Base-by-base conservation (phyloP, 768 basidiomycete genomes). In the Panellus pusillus region DNA sequence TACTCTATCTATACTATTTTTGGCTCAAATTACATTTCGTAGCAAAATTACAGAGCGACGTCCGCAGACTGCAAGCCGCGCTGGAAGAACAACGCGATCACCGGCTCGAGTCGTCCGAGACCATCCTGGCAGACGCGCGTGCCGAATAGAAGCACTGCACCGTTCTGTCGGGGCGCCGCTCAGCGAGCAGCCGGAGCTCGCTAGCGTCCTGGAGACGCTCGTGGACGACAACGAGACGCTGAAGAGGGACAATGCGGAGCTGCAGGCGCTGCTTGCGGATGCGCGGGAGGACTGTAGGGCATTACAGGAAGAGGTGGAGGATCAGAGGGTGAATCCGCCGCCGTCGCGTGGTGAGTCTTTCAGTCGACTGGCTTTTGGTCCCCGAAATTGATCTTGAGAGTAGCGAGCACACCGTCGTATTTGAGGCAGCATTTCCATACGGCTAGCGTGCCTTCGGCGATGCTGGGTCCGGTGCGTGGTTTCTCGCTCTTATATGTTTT, bases 221-320 rank as follows among this genome's bases (percentile, higher is more conserved):
- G 92, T 94, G 8, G 82, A 84, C 31, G 90, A 91, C 62, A 96
- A 93, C 62, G 90, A 94, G 60, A 77, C 77, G 20, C 71, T 95
- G 47, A 91, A 90, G 68, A 83, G 82, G 17, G 91, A 93, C 63
- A 92, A 90, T 54, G 78, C 80, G 7, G 91, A 96, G 64, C 70
- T 96, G 44, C 87, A 89, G 53, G 79, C 79, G 43, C 69, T 93
- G 9, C 74, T 98, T 7, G 70, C 80, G 2, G 89, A 92, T 45
- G 79, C 89, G 1, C 80, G 91, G 24, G 92, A 95, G 64, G 90
- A 94, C 57, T 66, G 86, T 5, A 81, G 84, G 50, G 66, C 71
- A 1, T 65, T 92, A 40, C 85, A 86, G 47, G 84, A 84, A 59
- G 91, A 95, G 67, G 69, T 86, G 1, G 91, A 87, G 51, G 91